These are phyloP conservation scores for Trebouxia sp. DNA, from an alignment of 139 green algal genomes.

Conservation along the genomic window DNA sequence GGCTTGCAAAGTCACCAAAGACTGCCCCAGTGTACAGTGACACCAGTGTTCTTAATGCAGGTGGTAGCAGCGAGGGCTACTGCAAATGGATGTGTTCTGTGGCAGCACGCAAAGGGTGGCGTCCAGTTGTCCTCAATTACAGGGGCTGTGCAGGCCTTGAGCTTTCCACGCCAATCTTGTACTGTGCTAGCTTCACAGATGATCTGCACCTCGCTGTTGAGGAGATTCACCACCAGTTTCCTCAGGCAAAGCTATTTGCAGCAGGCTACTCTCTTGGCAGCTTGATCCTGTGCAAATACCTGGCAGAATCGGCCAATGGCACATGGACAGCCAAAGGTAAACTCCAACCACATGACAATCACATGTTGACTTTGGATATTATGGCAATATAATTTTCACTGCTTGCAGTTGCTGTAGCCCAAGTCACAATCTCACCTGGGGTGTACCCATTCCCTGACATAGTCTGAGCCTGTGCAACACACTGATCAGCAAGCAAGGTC, in stretches of 20 bases:
- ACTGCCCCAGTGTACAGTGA: neutral
- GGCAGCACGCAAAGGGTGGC: constrained; percentile 49
- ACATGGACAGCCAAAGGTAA: neutral
- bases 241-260: constrained; percentile 59
- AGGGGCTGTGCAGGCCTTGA: constrained; percentile 71
- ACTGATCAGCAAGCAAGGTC: neutral
- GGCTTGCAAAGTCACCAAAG: neutral
- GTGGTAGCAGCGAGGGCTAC: constrained; percentile 73
- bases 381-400: too few relatives aligned
- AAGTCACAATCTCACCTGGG: too few relatives aligned
- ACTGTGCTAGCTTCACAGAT: constrained; percentile 55
- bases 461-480: neutral
- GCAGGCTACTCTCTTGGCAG: constrained; percentile 75
- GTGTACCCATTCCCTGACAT: too few relatives aligned
- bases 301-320: constrained; percentile 39
- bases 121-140: constrained; percentile 67
- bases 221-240: constrained; percentile 50
- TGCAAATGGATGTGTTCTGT: constrained; percentile 65
- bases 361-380: too few relatives aligned
- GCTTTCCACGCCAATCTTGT: constrained; percentile 56
- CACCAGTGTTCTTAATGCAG: constrained; percentile 26
- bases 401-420: too few relatives aligned
- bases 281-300: constrained; percentile 77
- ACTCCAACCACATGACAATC: too few relatives aligned
- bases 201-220: constrained; percentile 56